Evolutionary conservation across 164 flowering plant genomes (phyloP), one percentile per base, ranked within the genome.

Genomic region (Macadamia integrifolia): DNA sequence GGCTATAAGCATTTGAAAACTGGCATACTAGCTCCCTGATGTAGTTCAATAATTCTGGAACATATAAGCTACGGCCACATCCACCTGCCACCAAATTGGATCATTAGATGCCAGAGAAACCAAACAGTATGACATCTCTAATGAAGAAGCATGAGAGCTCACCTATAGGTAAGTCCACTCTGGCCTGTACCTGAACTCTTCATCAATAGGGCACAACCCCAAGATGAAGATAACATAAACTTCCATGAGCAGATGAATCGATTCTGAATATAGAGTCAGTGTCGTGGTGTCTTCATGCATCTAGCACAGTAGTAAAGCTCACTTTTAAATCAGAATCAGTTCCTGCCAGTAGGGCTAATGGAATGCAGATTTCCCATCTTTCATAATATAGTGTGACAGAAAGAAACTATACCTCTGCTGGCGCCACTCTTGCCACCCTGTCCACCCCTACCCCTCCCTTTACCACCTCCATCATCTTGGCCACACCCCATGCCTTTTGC

Each of bases 401-500:
- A 53, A 53, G 18, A 52, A 10, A 31, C 1, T n/a, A 49, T 68
- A 80, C 83, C 80, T 82, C 74, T 82, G 50, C 17, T 73, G 28
- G 79, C 78, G 70, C 83, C 76, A 70, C 78, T 68, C 77, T 62
- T 84, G 46, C 79, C 77, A 58, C 79, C 80, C 59, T 83, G 40
- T 42, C 84, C 83, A 35, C 83, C 87, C 63, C 78, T 79, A 66
- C 84, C 83, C 17, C 83, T 75, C 57, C 85, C 86, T 74, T 67
- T 80, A 40, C 70, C 64, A 58, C 76, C 77, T 62, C 83, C 86
- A 74, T 82, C 87, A 66, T 86, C 90, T 48, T 78, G 62, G 9
- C 88, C 88, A 76, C 82, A 81, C 28, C 88, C 86, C 64, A 77
- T 68, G 46, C 85, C 86, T 76, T 71, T 86, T 49, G 69, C 72